phyloP scores from a whole-genome alignment of 208 protist species.

The Leishmania lainsoni region DNA sequence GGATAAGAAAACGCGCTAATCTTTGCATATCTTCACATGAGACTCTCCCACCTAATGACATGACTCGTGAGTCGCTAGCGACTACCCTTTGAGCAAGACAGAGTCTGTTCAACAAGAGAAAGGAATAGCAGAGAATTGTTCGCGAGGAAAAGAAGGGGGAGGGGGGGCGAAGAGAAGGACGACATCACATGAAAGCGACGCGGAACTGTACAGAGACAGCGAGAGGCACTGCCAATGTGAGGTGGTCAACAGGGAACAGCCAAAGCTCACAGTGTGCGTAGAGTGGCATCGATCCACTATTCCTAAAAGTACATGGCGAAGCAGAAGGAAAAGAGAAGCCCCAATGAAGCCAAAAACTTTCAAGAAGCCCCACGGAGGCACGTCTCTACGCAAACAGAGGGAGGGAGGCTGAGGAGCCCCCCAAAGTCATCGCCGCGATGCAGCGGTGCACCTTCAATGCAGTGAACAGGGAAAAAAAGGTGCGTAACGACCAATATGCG shows the following conservation, averaged over 20 bases:
- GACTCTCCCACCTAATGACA: background rate
- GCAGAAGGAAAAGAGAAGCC: too few species aligned
- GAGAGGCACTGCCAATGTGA: background rate
- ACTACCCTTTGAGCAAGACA: background rate
- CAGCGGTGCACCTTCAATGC: too few species aligned
- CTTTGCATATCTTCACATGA: background rate
- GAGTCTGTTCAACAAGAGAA: background rate
- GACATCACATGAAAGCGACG: background rate
- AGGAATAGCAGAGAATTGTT: background rate
- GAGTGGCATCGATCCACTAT: too few species aligned
- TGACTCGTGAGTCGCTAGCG: background rate
- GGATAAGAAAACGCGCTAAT: background rate
- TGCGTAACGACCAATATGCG: background rate
- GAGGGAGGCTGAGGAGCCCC: background rate
- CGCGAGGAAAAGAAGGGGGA: background rate
- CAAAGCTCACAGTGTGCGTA: too few species aligned
- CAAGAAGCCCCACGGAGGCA: background rate
- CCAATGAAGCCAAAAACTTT: background rate
- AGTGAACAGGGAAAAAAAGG: background rate
- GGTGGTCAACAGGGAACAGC: background rate
- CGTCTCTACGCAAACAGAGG: background rate
- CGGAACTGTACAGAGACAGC: background rate
- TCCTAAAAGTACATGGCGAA: too few species aligned
- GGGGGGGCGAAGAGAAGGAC: background rate
- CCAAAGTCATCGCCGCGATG: background rate